Percentiles rank a stretch among this genome's conserved stretches.
Conservation (phyloP, 2,329 filamentous ascomycete genomes). For the Chrysosporium keratinophilum region DNA sequence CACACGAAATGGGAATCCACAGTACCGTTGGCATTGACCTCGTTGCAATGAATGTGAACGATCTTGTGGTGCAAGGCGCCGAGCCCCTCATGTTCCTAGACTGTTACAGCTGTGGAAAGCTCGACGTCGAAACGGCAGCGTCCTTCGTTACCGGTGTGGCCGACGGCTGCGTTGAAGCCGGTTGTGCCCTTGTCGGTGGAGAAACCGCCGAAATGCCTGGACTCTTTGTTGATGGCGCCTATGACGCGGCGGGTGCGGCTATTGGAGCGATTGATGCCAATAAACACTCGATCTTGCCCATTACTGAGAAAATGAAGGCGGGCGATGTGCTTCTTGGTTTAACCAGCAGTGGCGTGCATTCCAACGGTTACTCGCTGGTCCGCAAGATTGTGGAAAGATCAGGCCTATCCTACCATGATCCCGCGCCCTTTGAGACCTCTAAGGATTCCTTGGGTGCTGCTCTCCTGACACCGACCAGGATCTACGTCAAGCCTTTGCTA, state of each 20-base stretch:
- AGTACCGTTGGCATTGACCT: constrained; percentile 93
- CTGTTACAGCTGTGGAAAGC: constrained; percentile 88
- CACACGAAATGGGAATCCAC: constrained; percentile 79
- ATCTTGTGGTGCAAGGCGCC: constrained; percentile 89
- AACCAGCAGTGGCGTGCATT: constrained; percentile 78
- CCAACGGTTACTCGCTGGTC: constrained; percentile 95
- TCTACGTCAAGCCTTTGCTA: constrained; percentile 80
- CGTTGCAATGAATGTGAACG: constrained; percentile 98
- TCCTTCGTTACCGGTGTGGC: constrained; percentile 89
- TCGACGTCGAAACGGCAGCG: constrained; percentile 66
- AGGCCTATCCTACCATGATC: constrained; percentile 58
- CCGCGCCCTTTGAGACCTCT: constrained; percentile 62
- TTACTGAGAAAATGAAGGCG: constrained; percentile 60
- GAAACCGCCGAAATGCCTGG: constrained; percentile 98
- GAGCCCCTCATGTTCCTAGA: constrained; percentile 94
- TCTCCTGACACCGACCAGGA: constrained; percentile 79
- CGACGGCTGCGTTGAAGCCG: constrained; percentile 70
- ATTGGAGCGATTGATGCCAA: constrained; percentile 62
- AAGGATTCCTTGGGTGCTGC: constrained; percentile 53
- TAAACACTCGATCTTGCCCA: constrained; percentile 59
- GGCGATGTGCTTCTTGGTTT: constrained; percentile 83
- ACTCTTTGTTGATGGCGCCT: constrained; percentile 79
- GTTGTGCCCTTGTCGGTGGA: constrained; percentile 86
- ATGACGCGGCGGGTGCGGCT: constrained; percentile 84
- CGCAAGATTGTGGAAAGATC: constrained; percentile 71